Base-by-base conservation (phyloP, 164 flowering plant species). In the Paratinospora sagittata region DNA sequence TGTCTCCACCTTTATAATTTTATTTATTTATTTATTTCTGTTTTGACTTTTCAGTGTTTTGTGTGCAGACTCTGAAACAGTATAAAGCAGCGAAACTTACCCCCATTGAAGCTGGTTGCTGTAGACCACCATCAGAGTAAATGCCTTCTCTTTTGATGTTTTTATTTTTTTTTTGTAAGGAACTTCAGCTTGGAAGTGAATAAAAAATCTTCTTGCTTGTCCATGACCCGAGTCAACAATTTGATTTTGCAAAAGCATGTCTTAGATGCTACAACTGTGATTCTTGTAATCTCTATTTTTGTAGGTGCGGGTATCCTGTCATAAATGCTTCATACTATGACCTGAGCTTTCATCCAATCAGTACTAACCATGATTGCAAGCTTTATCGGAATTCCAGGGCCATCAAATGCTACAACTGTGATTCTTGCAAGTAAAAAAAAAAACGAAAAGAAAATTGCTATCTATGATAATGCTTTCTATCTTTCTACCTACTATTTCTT, bases 391-490 rank as follows among this genome's bases (percentile, higher is more conserved):
- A 94, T 76, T 80, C 92, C 0, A 80, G 79, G 65, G 75, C 83
- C 37, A 66, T 84, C 76, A 92, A 90, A 82, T 92, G 98, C 83
- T 94, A 92, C 78, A 85, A 82, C 67, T 92, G 98, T 72, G 89
- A 89, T 85, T 94, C 98, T 39, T 94, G 97, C 98, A 94, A 92
- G 98, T 94, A 90, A 81, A 63, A 62, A 73, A n/a, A n/a, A n/a
- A n/a, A n/a, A n/a, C n/a, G n/a, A n/a, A n/a, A n/a, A n/a, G n/a
- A n/a, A n/a, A n/a, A n/a, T n/a, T 33, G 17, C 27, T 7, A 60
- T 8, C 37, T 58, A n/a, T n/a, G 21, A 9, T 12, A 11, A 39
- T 39, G 43, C 43, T 39, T 39, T 39, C 43, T 39, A 39, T 39
- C 5, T 52, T 30, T 65, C 67, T 12, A 12, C 30, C 24, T 16